phyloP scores from a whole-genome alignment of 805 yeast species.

The Kuraishia borneana region DNA sequence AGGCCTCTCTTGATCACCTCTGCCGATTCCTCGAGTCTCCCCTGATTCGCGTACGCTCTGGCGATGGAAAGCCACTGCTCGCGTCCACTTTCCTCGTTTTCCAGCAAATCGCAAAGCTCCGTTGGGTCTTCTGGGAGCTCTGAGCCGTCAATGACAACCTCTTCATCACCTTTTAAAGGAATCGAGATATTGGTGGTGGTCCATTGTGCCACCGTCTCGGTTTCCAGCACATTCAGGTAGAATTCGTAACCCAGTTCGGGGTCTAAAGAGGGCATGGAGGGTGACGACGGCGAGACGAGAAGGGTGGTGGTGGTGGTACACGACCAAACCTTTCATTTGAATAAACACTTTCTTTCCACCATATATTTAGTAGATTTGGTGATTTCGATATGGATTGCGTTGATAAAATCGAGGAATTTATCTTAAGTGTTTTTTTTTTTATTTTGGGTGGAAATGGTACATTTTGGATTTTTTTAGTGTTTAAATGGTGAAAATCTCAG shows the following conservation, averaged over 20 bases:
- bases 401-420: no score
- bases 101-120: conserved; percentile 68
- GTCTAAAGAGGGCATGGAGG: no score
- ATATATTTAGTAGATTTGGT: no score
- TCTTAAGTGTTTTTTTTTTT: no score
- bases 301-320: no score
- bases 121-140: conserved; percentile 87
- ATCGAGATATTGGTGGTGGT: conserved; percentile 26
- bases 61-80: conserved; percentile 83
- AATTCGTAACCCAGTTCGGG: conserved; percentile 15
- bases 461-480: no score
- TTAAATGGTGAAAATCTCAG: no score
- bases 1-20: conserved; percentile 55
- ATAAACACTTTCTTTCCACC: no score
- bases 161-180: conserved; percentile 72
- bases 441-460: no score
- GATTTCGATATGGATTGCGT: no score
- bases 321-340: no score
- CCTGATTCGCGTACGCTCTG: conserved; percentile 61
- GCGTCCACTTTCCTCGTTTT: conserved; percentile 66
- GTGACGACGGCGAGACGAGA: no score
- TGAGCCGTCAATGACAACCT: conserved; percentile 71
- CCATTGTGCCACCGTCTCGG: conserved; percentile 11
- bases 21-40: conserved; percentile 47
- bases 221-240: conserved; percentile 14